Evolutionary conservation across 345 rosid genomes (phyloP).

Genomic region (Trapa incisa): DNA sequence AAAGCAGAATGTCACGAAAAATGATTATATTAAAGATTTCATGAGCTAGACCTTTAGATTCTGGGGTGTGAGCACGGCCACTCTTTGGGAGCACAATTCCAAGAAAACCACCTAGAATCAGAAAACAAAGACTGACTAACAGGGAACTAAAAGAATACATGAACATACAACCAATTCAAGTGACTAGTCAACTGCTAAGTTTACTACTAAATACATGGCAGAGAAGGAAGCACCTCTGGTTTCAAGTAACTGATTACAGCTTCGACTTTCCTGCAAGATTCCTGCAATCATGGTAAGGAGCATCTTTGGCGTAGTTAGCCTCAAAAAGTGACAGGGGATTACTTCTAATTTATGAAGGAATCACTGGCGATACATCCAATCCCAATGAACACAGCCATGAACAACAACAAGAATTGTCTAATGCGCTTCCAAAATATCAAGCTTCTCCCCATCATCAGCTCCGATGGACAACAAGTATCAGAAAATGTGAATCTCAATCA

Average conservation of each 20-base stretch:
- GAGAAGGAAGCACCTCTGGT: constrained; percentile 66
- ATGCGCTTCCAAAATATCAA: not conserved
- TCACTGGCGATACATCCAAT: not conserved
- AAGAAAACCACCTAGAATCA: constrained; percentile 71
- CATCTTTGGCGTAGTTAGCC: not conserved
- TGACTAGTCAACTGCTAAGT: constrained; percentile 6
- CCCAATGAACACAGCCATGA: not conserved
- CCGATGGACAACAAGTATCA: not conserved
- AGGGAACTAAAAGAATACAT: constrained; percentile 4
- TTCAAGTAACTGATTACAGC: constrained; percentile 61
- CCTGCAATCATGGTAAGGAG: constrained; percentile 30
- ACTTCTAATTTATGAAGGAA: not conserved
- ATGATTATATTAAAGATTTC: not conserved
- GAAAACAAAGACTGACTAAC: not conserved
- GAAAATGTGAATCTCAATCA: not conserved
- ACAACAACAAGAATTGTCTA: not conserved
- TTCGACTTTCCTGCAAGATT: constrained; percentile 76
- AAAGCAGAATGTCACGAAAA: not conserved
- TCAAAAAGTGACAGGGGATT: not conserved
- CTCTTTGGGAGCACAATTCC: constrained; percentile 84
- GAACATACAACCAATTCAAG: constrained; percentile 12
- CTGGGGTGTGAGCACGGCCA: constrained; percentile 67
- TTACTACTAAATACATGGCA: constrained; percentile 6
- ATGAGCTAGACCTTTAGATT: constrained; percentile 47
- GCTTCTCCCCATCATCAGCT: not conserved